Conservation (phyloP, 495 filamentous ascomycete species). For the Penicillium egyptiacum region DNA sequence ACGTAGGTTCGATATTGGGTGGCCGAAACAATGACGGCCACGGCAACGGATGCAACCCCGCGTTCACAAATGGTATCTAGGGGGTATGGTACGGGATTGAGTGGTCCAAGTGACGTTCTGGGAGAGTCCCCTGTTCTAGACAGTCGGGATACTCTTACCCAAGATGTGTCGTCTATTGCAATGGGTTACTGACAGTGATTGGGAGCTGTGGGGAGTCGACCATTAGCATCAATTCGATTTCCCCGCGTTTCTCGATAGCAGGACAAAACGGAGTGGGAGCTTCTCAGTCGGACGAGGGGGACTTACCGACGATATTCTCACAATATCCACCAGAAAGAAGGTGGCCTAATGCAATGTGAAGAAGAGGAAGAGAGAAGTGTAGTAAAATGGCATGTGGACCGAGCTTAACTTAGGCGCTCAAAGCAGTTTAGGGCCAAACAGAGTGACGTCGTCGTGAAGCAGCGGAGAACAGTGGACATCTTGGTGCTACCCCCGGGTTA, state of each 20-base stretch:
- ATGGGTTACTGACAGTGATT: slow-evolving; percentile 7
- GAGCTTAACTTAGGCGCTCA: slow-evolving; percentile 23
- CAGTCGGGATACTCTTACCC: not conserved
- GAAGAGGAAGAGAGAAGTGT: slow-evolving; percentile 13
- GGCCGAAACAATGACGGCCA: slow-evolving; percentile 2
- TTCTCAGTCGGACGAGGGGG: not conserved
- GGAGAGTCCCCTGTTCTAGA: slow-evolving; percentile 4
- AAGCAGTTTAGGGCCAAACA: slow-evolving; percentile 29
- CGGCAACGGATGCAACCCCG: slow-evolving; percentile 9
- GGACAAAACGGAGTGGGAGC: too few relatives aligned
- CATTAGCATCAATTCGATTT: slow-evolving; percentile 18
- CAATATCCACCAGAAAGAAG: not conserved
- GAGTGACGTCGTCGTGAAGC: slow-evolving; percentile 28
- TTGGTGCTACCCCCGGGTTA: not conserved
- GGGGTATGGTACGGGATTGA: not conserved
- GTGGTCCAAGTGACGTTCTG: not conserved
- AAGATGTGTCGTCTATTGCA: slow-evolving; percentile 8
- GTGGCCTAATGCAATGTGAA: slow-evolving; percentile 10
- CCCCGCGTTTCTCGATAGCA: not conserved
- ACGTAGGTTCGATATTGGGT: not conserved
- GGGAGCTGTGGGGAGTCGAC: slow-evolving; percentile 16
- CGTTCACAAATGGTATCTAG: slow-evolving; percentile 7
- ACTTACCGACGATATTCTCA: slow-evolving; percentile 3
- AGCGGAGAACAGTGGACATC: not conserved
- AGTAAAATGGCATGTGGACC: slow-evolving; percentile 28